phyloP scores from a whole-genome alignment of 805 yeast species.

The Danielia reshetovae region DNA sequence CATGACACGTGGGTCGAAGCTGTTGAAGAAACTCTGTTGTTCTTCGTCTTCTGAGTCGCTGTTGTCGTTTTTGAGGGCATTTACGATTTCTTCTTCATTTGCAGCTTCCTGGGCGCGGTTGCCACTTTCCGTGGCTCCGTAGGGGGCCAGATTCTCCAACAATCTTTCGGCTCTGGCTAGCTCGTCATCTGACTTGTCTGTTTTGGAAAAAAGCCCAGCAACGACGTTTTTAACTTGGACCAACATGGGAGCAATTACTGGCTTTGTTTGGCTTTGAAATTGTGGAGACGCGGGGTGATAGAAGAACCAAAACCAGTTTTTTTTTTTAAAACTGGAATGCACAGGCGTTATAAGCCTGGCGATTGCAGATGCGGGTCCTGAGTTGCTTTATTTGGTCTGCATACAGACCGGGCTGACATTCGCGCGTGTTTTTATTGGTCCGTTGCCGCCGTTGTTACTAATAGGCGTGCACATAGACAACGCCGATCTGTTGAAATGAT shows the following conservation, averaged over 20 bases:
- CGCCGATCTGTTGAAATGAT: too few species aligned
- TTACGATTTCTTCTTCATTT: constrained; percentile 33
- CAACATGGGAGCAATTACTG: too few species aligned
- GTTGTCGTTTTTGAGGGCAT: constrained; percentile 25
- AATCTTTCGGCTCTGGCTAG: constrained; percentile 28
- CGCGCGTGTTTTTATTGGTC: background rate
- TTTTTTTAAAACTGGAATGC: too few species aligned
- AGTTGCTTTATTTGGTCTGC: too few species aligned
- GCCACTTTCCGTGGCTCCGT: constrained; percentile 28
- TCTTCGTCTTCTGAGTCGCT: constrained; percentile 19
- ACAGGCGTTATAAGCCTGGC: too few species aligned
- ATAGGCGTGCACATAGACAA: too few species aligned
- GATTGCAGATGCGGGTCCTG: too few species aligned
- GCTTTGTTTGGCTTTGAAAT: too few species aligned
- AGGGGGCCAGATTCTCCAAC: constrained; percentile 32
- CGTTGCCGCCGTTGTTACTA: too few species aligned
- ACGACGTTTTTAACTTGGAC: constrained; percentile 31
- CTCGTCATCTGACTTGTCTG: constrained; percentile 22
- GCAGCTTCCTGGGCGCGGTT: constrained; percentile 35
- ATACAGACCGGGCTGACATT: background rate
- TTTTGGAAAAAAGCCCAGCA: constrained; percentile 20
- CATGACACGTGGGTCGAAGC: constrained; percentile 86
- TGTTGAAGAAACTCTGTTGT: constrained; percentile 40
- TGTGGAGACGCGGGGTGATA: too few species aligned
- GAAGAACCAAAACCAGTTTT: too few species aligned